phyloP scores from a whole-genome alignment of 1,284 basidiomycete species.

The Ceratobasidium sp. region DNA sequence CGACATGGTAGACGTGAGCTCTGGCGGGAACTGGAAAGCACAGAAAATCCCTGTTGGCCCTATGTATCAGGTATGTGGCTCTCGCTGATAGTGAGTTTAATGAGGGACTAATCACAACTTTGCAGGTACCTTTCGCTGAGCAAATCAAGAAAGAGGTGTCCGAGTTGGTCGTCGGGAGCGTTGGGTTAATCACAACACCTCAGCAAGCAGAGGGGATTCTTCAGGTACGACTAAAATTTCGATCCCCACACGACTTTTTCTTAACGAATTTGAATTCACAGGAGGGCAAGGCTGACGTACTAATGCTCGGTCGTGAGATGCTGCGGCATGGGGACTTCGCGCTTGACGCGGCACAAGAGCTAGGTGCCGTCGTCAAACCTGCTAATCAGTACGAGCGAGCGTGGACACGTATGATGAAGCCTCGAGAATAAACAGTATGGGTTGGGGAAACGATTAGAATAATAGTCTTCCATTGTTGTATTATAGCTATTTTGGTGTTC shows the following conservation, averaged over 20 bases:
- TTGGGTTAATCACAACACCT: slow-evolving; percentile 76
- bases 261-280: slow-evolving; percentile 47
- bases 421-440: no score
- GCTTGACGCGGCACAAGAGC: slow-evolving; percentile 60
- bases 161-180: slow-evolving; percentile 67
- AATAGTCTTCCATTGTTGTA: no score
- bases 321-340: slow-evolving; percentile 65
- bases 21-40: slow-evolving; percentile 71
- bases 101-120: slow-evolving; percentile 18
- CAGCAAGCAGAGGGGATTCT: slow-evolving; percentile 74
- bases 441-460: no score
- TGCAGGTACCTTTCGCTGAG: slow-evolving; percentile 74
- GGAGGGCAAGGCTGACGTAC: slow-evolving; percentile 61
- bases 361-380: slow-evolving; percentile 67
- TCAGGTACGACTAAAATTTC: background rate
- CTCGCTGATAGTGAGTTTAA: background rate
- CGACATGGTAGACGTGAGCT: slow-evolving; percentile 76
- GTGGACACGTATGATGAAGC: slow-evolving; percentile 63
- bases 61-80: no score
- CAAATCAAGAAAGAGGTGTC: slow-evolving; percentile 72
- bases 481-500: no score
- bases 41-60: slow-evolving; percentile 52
- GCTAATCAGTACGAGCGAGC: slow-evolving; percentile 73
- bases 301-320: slow-evolving; percentile 74
- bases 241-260: no score